Conservation (phyloP, 2,329 filamentous ascomycete genomes). For the Talaromyces sp. region DNA sequence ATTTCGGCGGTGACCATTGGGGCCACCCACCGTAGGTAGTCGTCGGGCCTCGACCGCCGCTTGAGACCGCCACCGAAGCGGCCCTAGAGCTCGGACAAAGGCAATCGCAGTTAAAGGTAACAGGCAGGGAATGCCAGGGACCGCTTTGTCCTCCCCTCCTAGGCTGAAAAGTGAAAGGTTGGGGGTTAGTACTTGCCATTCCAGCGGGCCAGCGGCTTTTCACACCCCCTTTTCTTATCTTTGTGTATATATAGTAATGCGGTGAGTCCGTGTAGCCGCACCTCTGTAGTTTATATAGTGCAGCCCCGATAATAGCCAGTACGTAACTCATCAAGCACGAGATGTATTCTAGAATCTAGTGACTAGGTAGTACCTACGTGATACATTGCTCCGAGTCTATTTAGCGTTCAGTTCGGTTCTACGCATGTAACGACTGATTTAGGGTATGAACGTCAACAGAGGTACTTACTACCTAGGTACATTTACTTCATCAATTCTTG, state of each 20-base stretch:
- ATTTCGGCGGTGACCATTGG: not conserved
- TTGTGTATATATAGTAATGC: not conserved
- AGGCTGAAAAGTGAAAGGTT: not conserved
- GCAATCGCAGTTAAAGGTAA: no score
- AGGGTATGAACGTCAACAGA: no score
- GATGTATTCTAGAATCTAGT: no score
- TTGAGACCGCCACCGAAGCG: not conserved
- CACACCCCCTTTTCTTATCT: not conserved
- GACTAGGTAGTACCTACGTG: not conserved
- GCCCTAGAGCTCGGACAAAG: not conserved
- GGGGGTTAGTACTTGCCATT: not conserved
- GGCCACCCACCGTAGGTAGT: no score
- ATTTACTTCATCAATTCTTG: no score
- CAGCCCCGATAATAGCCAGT: not conserved
- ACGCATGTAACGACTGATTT: not conserved
- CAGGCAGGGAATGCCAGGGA: no score
- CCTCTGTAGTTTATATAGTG: not conserved
- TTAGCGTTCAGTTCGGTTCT: not conserved
- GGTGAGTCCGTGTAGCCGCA: not conserved
- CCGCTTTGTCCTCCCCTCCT: no score
- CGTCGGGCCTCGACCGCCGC: no score
- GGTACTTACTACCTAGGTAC: no score
- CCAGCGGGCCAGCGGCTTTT: not conserved
- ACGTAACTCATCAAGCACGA: no score
- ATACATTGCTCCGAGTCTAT: not conserved